Base-by-base conservation (phyloP, 225 moss, liverwort and hornwort species). In the Sphagnum contortum region DNA sequence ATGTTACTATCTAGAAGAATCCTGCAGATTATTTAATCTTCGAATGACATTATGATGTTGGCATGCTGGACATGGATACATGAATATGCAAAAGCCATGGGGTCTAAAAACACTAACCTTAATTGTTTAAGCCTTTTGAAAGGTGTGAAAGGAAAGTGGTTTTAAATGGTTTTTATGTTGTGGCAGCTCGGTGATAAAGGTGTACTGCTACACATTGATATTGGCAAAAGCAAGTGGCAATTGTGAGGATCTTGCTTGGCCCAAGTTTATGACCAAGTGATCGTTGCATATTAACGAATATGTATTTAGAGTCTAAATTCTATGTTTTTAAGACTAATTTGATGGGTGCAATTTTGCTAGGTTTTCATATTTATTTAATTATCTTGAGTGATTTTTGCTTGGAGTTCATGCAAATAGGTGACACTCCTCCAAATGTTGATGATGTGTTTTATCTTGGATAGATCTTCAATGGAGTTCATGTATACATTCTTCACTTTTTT, bases 181-280 rank as follows among this genome's bases (percentile, higher is more conserved):
- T 52, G 52, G 52, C 52, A 92, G 98, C 89, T 98, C 66, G 80
- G 80, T 66, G 83, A 91, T 76, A 76, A 87, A 61, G 93, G 98
- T 64, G 83, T 88, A 56, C 77, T 98, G 44, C 66, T 98, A 72
- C 91, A 91, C 74, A 88, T 98, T 65, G 98, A 98, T 76, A 77
- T 98, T 47, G 89, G 80, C 64, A 84, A 84, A 64, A 89, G 93
- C 52, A 89, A 89, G 57, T 83, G 93, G 64, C 93, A 87, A 57
- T 80, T 93, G 75, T 93, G 93, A 75, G 98, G 98, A 62, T 93
- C 98, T 14, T 89, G 91, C 70, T 83, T 98, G 63, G 98, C 98
- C 50, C 91, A 98, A 72, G 91, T 74, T 66, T 93, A 87, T 78
- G 93, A 93, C 73, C 98, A 98, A 90, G 92, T 96, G 61, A 46